A percentile compares a stretch with the other conserved stretches of the same genome.
These are phyloP conservation scores for Cladosporium sphaerospermum DNA, from an alignment of 2,329 filamentous ascomycete species.

Conservation along the genomic window DNA sequence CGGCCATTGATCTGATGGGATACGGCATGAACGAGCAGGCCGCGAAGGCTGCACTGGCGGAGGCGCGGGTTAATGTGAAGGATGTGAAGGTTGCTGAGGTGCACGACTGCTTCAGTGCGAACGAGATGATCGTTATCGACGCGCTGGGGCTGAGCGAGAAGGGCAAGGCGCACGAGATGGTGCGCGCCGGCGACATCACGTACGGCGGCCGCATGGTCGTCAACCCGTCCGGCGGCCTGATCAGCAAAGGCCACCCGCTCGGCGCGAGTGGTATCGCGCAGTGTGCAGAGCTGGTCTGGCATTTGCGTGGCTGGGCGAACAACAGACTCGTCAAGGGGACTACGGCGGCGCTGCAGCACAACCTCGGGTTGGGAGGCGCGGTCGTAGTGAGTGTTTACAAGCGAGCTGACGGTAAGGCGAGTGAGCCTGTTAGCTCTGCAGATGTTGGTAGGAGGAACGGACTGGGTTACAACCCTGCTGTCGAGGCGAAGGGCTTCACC, in stretches of 20 bases:
- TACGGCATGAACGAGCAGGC: constrained; percentile 77
- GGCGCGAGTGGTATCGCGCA: constrained; percentile 93
- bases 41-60: constrained; percentile 60
- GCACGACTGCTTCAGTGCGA: constrained; percentile 94
- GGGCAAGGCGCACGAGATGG: constrained; percentile 87
- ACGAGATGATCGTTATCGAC: constrained; percentile 88
- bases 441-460: constrained; percentile 60
- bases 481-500: constrained; percentile 83
- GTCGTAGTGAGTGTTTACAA: constrained; percentile 86
- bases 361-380: constrained; percentile 84
- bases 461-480: constrained; percentile 86
- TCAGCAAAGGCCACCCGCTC: constrained; percentile 92
- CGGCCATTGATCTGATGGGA: constrained; percentile 82
- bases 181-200: constrained; percentile 80
- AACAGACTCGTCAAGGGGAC: constrained; percentile 69
- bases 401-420: constrained; percentile 67
- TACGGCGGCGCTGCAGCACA: constrained; percentile 76
- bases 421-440: constrained; percentile 53
- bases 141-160: constrained; percentile 69
- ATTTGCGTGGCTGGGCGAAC: constrained; percentile 91
- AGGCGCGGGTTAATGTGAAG: constrained; percentile 60
- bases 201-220: constrained; percentile 78
- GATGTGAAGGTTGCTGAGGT: constrained; percentile 84
- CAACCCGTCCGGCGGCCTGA: constrained; percentile 90
- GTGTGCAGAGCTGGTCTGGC: constrained; percentile 92